phyloP scores from a whole-genome alignment of 2,329 filamentous ascomycete genomes.

The Pseudocercospora eumusae region DNA sequence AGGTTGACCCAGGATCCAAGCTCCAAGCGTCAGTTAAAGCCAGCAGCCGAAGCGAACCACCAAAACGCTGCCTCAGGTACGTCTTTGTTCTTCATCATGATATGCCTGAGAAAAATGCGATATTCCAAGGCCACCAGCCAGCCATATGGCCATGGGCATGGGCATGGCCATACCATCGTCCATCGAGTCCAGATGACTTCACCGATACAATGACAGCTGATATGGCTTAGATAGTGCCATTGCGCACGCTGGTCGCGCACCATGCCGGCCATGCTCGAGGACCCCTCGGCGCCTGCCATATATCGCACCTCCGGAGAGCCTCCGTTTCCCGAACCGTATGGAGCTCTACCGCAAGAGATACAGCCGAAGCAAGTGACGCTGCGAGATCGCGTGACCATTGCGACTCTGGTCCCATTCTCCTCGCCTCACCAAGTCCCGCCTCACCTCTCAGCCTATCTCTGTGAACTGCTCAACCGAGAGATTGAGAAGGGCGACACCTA shows the following conservation, averaged over 20 bases:
- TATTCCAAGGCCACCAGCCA: not conserved
- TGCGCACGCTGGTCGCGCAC: slow-evolving; percentile 11
- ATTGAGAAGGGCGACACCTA: slow-evolving; percentile 92
- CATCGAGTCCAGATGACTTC: not conserved
- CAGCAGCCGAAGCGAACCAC: not conserved
- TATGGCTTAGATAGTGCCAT: not conserved
- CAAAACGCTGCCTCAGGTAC: not conserved
- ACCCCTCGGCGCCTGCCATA: slow-evolving; percentile 69
- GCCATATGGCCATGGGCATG: not conserved
- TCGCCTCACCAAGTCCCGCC: slow-evolving; percentile 74
- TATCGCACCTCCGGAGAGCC: slow-evolving; percentile 67
- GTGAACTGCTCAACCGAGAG: slow-evolving; percentile 82
- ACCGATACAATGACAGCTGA: not conserved
- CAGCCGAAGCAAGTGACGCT: slow-evolving; percentile 75
- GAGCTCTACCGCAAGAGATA: slow-evolving; percentile 68
- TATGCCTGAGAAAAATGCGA: not conserved
- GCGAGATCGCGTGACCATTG: slow-evolving; percentile 78
- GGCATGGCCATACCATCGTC: not conserved
- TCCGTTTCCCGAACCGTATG: slow-evolving; percentile 64
- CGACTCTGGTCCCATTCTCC: slow-evolving; percentile 79
- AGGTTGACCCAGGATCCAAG: not conserved
- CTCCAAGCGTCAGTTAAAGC: not conserved
- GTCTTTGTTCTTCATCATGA: not conserved
- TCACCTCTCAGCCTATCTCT: slow-evolving; percentile 74
- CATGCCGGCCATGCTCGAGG: slow-evolving; percentile 79